phyloP scores from a whole-genome alignment of 495 filamentous ascomycete genomes.

The Baudoinia panamericana region DNA sequence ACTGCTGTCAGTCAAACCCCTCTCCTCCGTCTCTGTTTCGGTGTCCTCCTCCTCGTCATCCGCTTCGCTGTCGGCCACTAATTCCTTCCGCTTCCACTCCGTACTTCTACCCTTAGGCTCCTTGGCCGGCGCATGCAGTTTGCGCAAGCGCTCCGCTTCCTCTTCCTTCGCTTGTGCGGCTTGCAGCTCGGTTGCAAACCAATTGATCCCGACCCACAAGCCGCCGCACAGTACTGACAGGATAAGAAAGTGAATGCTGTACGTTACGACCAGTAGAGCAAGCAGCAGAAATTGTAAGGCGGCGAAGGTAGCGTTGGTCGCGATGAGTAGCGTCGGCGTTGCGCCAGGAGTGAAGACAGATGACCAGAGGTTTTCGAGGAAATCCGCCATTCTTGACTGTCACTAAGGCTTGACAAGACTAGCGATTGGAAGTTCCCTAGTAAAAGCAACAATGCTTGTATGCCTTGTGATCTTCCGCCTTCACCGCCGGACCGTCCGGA shows the following conservation, averaged over 20 bases:
- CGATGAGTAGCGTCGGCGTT: conserved; percentile 73
- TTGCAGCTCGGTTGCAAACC: conserved; percentile 77
- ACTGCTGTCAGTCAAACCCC: conserved; percentile 11
- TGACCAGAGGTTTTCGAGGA: conserved; percentile 69
- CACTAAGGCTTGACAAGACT: too few relatives aligned
- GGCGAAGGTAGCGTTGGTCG: conserved; percentile 82
- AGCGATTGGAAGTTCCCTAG: too few relatives aligned
- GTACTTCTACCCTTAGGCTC: conserved; percentile 28
- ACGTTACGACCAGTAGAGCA: conserved; percentile 62
- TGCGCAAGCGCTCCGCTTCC: conserved; percentile 41
- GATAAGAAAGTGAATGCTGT: conserved; percentile 75
- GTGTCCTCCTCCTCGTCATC: conserved; percentile 27
- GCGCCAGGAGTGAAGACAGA: conserved; percentile 87
- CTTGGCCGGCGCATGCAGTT: conserved; percentile 24
- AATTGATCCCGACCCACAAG: conserved; percentile 89
- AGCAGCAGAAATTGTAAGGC: conserved; percentile 69
- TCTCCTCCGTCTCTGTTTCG: conserved; percentile 25
- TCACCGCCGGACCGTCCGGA: too few relatives aligned
- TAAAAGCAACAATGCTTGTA: too few relatives aligned
- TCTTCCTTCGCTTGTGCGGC: conserved; percentile 51
- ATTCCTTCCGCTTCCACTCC: conserved; percentile 23
- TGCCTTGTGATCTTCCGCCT: too few relatives aligned
- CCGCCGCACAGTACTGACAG: conserved; percentile 65
- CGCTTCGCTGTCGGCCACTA: conserved; percentile 19
- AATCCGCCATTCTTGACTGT: conserved; percentile 70